phyloP scores from a whole-genome alignment of 164 flowering plant genomes.

The Aristolochia californica region DNA sequence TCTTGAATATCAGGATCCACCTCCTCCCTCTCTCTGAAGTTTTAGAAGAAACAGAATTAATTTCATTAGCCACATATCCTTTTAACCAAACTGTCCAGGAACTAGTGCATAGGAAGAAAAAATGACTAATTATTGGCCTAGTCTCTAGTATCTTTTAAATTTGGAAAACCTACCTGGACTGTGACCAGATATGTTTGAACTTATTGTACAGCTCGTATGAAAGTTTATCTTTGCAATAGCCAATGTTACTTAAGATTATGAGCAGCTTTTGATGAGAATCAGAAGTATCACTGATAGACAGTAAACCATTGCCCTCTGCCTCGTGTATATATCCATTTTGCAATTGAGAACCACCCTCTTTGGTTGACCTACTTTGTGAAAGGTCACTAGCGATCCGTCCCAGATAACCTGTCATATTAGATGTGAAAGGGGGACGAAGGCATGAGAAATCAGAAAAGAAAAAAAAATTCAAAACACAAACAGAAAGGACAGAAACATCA shows the following conservation, averaged over 20 bases:
- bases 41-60: constrained; percentile 1
- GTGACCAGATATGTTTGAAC: constrained; percentile 72
- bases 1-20: constrained; percentile 65
- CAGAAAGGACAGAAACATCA: background rate
- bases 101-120: background rate
- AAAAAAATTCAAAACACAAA: constrained; percentile 3
- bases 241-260: constrained; percentile 88
- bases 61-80: background rate
- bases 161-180: constrained; percentile 37
- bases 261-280: constrained; percentile 69
- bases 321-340: constrained; percentile 59
- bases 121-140: background rate
- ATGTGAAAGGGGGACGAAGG: constrained; percentile 4
- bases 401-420: constrained; percentile 46
- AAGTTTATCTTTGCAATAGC: constrained; percentile 95
- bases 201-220: constrained; percentile 68
- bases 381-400: constrained; percentile 71
- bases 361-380: constrained; percentile 34
- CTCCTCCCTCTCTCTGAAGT: constrained; percentile 59
- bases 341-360: constrained; percentile 30
- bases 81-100: background rate
- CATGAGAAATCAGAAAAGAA: constrained; percentile 3
- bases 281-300: constrained; percentile 42
- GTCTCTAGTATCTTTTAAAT: background rate
- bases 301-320: constrained; percentile 34